Base-by-base conservation (phyloP, 2,329 filamentous ascomycete genomes). In the Fusarium avenaceum region DNA sequence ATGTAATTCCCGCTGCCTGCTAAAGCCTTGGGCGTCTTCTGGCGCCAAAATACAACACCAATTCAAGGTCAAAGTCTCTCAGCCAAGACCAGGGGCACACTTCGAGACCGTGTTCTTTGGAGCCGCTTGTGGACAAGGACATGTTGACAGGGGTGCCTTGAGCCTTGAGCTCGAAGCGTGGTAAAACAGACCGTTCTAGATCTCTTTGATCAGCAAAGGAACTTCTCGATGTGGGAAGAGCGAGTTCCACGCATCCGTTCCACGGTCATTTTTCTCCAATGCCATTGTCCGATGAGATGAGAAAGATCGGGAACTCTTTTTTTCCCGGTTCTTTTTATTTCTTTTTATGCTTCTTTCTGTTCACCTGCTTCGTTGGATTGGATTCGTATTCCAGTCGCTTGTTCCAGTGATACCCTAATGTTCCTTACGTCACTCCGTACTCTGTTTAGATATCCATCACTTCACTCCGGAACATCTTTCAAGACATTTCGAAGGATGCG, bases 121-220 rank as follows among this genome's bases (percentile, higher is more conserved):
- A 52, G 45, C 54, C 61, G 20, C 42, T 54, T 61, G 49, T 49
- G 50, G 49, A 35, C 28, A 54, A 30, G 35, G 15, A 35, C 26
- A n/a, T 26, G 26, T 26, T 26, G 17, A 38, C 43, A 43, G 32
- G 30, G 35, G 33, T n/a, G 52, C 55, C 49, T 32, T 39, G 40
- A 22, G 52, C 55, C 49, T 35, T 42, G 51, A 54, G 20, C 51
- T 63, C 51, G 47, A 67, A 46, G 58, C 43, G 42, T 63, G 55
- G 39, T 48, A 54, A 39, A 51, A 42, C 42, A 72, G 72, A 70
- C 72, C 65, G 72, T 70, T 74, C 72, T 70, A 74, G 72, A 74
- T 57, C 52, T 44, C 32, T 24, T 50, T 42, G 69, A 74, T 74
- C 72, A 64, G 72, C 70, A 74, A 71, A 32, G 63, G 60, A 43